Percentiles rank a stretch among this genome's conserved stretches.
Conservation (phyloP, 805 yeast species). For the Ogataea henricii region DNA sequence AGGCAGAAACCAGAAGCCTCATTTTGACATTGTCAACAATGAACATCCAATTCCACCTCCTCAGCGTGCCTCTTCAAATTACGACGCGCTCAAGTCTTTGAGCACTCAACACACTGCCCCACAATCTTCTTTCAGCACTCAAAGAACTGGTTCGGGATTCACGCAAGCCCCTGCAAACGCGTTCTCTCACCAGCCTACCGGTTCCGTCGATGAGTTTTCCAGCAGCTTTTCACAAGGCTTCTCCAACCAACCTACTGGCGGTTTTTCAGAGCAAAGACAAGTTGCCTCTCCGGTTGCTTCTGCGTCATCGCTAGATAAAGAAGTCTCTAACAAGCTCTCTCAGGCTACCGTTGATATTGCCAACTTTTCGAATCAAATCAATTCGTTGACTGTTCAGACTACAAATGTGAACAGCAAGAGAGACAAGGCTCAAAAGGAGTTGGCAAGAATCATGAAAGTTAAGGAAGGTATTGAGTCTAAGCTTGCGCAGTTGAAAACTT, state of each 20-base stretch:
- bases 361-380: conserved; percentile 80
- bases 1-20: conserved; percentile 38
- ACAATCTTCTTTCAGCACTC: conserved; percentile 13
- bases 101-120: conserved; percentile 9
- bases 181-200: conserved; percentile 8
- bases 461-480: conserved; percentile 76
- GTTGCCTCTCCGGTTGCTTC: conserved; percentile 7
- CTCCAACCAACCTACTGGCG: conserved; percentile 21
- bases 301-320: conserved; percentile 50
- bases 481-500: conserved; percentile 61
- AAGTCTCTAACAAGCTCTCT: conserved; percentile 68
- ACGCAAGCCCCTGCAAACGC: neutral
- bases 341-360: conserved; percentile 85
- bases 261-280: conserved; percentile 10
- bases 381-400: conserved; percentile 76
- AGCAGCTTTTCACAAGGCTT: conserved; percentile 9
- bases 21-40: conserved; percentile 22
- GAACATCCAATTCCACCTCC: conserved; percentile 17
- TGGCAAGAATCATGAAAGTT: conserved; percentile 62
- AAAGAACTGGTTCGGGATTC: conserved; percentile 5
- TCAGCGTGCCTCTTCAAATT: conserved; percentile 37
- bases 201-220: conserved; percentile 4
- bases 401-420: conserved; percentile 69
- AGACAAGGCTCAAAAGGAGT: conserved; percentile 72
- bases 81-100: conserved; percentile 45